Evolutionary conservation across 225 moss, liverwort and hornwort species (phyloP).

Genomic region (Takakia lepidozioides): DNA sequence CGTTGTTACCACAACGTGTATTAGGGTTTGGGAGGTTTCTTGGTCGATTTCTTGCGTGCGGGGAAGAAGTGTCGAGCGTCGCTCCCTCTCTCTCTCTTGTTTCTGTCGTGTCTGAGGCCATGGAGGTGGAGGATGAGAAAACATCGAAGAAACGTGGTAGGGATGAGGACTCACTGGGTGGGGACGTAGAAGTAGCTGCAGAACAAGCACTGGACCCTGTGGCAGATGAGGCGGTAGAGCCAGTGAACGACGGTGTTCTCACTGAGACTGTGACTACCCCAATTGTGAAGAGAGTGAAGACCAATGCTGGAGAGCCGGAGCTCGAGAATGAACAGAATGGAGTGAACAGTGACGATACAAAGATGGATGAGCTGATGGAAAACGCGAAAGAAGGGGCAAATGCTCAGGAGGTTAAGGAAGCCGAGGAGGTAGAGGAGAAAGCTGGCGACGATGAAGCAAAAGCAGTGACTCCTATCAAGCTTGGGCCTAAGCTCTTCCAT

Average conservation of each 20-base stretch:
- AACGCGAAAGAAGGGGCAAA: constrained; percentile 1
- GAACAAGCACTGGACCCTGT: background rate
- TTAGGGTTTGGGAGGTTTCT: too few species aligned
- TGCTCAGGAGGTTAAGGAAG: constrained; percentile 5
- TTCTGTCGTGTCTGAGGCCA: background rate
- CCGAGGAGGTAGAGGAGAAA: background rate
- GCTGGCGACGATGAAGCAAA: constrained; percentile 4
- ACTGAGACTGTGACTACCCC: too few species aligned
- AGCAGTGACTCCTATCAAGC: constrained; percentile 27
- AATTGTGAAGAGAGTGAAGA: constrained; percentile 27
- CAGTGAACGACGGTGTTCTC: too few species aligned
- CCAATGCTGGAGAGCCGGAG: constrained; percentile 10
- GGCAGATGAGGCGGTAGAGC: background rate
- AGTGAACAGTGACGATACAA: background rate
- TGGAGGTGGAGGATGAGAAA: constrained; percentile 21
- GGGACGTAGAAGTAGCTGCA: background rate
- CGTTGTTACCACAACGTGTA: too few species aligned
- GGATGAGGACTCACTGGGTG: constrained; percentile 13
- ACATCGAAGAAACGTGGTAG: constrained; percentile 22
- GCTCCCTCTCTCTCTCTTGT: too few species aligned
- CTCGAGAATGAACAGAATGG: background rate
- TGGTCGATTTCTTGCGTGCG: too few species aligned
- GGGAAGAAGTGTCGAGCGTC: too few species aligned
- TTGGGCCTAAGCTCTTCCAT: constrained; percentile 75
- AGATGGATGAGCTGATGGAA: background rate